Evolutionary conservation across 75 land plant genomes (phyloP).

Genomic region (Cunninghamia lanceolata): DNA sequence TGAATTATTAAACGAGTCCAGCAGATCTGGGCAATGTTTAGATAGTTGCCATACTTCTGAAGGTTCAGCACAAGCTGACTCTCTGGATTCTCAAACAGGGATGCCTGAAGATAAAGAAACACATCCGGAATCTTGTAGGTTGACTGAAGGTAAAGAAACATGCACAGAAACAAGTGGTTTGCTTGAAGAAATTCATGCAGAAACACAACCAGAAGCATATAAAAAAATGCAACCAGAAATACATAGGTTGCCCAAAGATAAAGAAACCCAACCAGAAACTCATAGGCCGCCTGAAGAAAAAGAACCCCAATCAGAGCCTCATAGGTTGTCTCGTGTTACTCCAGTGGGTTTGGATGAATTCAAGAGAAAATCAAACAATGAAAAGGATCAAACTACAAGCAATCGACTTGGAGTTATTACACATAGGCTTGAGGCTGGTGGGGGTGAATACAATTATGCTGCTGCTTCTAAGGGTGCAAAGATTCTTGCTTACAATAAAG

Average conservation of each 20-base stretch:
- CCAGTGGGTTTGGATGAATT: conserved; percentile 68
- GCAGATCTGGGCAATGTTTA: neutral
- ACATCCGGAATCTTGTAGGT: neutral
- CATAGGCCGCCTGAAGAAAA: neutral
- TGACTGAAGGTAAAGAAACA: neutral
- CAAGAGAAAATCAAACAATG: conserved; percentile 33
- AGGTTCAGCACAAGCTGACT: conserved; percentile 4
- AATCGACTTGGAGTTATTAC: conserved; percentile 33
- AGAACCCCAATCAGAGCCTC: neutral
- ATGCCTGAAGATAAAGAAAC: neutral
- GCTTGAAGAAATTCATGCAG: neutral
- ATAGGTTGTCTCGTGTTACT: conserved; percentile 15
- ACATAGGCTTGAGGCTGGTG: conserved; percentile 68
- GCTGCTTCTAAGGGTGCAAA: conserved; percentile 87
- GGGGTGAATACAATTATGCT: conserved; percentile 83
- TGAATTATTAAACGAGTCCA: neutral
- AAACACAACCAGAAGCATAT: neutral
- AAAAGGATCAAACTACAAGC: conserved; percentile 15
- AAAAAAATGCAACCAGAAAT: neutral
- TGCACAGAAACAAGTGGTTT: neutral
- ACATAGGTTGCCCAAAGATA: neutral
- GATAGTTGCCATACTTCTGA: neutral
- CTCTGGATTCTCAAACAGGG: neutral
- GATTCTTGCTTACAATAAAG: conserved; percentile 76
- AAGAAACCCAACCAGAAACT: neutral